Evolutionary conservation across 2,329 filamentous ascomycete species (phyloP).

Genomic region (Phialophora expanda): DNA sequence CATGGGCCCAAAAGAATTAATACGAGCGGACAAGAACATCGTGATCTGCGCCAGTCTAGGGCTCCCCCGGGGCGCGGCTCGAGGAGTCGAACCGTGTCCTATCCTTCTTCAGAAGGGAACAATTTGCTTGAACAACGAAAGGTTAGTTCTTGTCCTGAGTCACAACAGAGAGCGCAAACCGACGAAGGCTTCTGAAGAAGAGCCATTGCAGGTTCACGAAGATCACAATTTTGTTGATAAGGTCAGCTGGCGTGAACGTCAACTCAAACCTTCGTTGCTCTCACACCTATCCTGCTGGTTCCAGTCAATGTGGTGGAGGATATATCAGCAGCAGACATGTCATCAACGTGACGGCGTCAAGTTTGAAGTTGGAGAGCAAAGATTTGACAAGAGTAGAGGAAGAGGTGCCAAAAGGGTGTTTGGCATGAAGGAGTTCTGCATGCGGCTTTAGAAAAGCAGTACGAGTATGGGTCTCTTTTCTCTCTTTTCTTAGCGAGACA

Average conservation of each 20-base stretch:
- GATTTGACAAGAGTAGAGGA: not conserved
- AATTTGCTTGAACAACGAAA: not conserved
- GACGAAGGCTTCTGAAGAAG: not conserved
- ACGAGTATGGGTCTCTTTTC: not conserved
- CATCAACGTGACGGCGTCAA: not conserved
- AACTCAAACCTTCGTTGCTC: not conserved
- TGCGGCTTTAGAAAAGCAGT: not conserved
- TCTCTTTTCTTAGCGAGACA: not conserved
- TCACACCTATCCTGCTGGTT: not conserved
- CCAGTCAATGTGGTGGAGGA: not conserved
- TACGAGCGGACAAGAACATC: not conserved
- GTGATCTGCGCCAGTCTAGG: not conserved
- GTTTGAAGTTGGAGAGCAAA: not conserved
- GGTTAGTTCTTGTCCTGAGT: not conserved
- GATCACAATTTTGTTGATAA: not conserved
- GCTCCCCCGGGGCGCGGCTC: not conserved
- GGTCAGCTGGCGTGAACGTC: not conserved
- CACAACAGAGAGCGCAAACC: not conserved
- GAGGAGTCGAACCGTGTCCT: not conserved
- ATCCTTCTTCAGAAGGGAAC: not conserved
- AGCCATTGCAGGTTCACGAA: not conserved
- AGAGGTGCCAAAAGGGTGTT: not conserved
- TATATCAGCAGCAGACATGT: not conserved
- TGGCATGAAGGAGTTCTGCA: not conserved
- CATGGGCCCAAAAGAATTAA: not conserved